A percentile compares a stretch with the other conserved stretches of the same genome.
These are phyloP conservation scores for Starmera caribaea DNA, from an alignment of 805 yeast species.

Conservation along the genomic window DNA sequence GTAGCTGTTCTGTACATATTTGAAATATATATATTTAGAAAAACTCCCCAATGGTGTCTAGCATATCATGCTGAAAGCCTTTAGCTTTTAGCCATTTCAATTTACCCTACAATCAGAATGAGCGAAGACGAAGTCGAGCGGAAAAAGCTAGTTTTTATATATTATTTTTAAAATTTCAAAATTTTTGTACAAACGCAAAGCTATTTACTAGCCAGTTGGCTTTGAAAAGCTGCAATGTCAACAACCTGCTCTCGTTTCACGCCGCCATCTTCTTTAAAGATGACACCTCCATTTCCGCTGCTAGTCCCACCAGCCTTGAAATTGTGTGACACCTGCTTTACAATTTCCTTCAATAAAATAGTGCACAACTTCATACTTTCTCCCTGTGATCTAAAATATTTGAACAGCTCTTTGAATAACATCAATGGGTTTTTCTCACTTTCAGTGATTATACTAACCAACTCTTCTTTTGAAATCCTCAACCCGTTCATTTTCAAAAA, in stretches of 20 bases:
- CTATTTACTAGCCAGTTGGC: too few species aligned
- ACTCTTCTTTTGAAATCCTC: constrained; percentile 30
- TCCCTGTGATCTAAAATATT: constrained; percentile 32
- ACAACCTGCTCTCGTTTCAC: constrained; percentile 1
- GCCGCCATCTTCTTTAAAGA: background rate
- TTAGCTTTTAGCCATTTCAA: too few species aligned
- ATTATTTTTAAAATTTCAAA: too few species aligned
- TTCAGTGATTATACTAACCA: constrained; percentile 27
- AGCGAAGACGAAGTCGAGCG: too few species aligned
- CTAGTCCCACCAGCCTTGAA: constrained; percentile 1
- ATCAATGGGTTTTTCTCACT: constrained; percentile 28
- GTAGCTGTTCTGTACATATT: too few species aligned
- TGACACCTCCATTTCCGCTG: constrained; percentile 2
- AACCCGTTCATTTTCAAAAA: constrained; percentile 39
- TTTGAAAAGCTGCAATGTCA: constrained; percentile 7
- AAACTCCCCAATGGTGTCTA: too few species aligned
- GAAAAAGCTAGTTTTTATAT: too few species aligned
- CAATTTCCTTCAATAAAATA: constrained; percentile 24
- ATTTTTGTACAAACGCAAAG: too few species aligned
- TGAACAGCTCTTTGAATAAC: constrained; percentile 31
- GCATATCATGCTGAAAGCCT: too few species aligned
- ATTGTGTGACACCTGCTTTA: constrained; percentile 15
- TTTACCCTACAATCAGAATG: too few species aligned
- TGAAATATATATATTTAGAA: too few species aligned
- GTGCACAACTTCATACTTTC: constrained; percentile 27